Base-by-base conservation (phyloP, 2,329 filamentous ascomycete genomes). In the Nothopassalora personata region DNA sequence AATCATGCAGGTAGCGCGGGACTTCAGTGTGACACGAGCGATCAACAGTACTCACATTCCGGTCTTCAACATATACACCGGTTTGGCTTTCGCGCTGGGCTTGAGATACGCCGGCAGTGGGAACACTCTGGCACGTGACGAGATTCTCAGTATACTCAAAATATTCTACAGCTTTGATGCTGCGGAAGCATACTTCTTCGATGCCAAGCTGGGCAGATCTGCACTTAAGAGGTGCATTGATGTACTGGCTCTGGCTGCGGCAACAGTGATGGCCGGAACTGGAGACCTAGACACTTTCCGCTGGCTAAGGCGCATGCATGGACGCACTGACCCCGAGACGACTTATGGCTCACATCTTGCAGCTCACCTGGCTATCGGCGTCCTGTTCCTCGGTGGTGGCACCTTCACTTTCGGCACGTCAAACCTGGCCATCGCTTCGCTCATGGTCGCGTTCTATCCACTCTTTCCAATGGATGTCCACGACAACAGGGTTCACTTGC, bases 261-360 rank as follows among this genome's bases (percentile, higher is more conserved):
- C 94, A 0, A 90, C 89, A 1, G 90, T 97, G 54, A 97, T 97
- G 93, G 91, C 95, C 5, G 94, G 94, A 30, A 96, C 91, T 0
- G 94, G 95, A 43, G 95, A 99, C 70, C 78, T 99, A 19, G 77
- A 84, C 1, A 86, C 96, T 1, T 88, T 97, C 67, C 87, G 94
- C 23, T 87, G 93, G 13, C 81, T 99, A 33, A 88, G 94, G 15
- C 86, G 89, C 15, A 83, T 99, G 43, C 95, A 99, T 72, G 93
- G 92, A 23, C 86, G 92, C 15, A 86, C 92, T 55, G 89, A 96
- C 59, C 78, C 83, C 1, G 90, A 94, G 39, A 93, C 88, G 0
- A 88, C 92, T 0, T 99, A 97, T 70, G 94, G 94, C 49, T 96
- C 91, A 56, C 93, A 99, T 71, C 83, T 99, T 66, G 94, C 94